Conservation (phyloP, 2,329 filamentous ascomycete species). For the Xylariomycetidae sp. region DNA sequence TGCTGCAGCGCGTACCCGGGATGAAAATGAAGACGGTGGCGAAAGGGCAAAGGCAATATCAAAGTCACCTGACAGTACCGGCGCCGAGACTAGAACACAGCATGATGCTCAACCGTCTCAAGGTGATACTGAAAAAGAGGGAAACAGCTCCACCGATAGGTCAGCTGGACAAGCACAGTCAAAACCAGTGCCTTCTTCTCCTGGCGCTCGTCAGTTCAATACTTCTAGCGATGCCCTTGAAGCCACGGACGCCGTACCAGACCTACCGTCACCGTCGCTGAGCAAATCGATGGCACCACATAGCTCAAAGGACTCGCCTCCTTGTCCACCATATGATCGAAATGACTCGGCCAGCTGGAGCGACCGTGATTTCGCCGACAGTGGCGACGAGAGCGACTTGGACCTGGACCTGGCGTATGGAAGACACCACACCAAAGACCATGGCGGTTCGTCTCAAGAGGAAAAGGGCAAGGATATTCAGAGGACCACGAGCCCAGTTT, state of each 20-base stretch:
- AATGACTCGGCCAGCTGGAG: slow-evolving; percentile 60
- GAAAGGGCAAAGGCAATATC: slow-evolving; percentile 64
- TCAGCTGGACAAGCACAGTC: too few relatives aligned
- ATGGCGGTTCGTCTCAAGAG: slow-evolving; percentile 7
- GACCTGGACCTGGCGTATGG: slow-evolving; percentile 23
- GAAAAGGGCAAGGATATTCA: slow-evolving; percentile 11
- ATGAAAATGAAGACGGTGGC: slow-evolving; percentile 59
- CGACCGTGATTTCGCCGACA: slow-evolving; percentile 60
- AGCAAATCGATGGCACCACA: slow-evolving; percentile 15
- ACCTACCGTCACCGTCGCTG: slow-evolving; percentile 32
- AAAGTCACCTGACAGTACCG: slow-evolving; percentile 55
- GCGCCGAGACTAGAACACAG: slow-evolving; percentile 55
- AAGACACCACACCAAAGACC: slow-evolving; percentile 5
- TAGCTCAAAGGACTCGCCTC: slow-evolving; percentile 18
- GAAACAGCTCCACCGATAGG: too few relatives aligned
- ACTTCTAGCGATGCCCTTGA: slow-evolving; percentile 28
- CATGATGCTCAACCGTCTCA: slow-evolving; percentile 24
- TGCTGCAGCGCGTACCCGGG: slow-evolving; percentile 57
- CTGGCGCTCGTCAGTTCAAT: not conserved
- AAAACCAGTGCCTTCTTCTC: slow-evolving; percentile 1
- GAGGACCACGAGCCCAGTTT: slow-evolving; percentile 20
- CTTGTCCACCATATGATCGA: slow-evolving; percentile 25
- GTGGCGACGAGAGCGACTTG: slow-evolving; percentile 40
- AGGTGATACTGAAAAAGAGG: slow-evolving; percentile 1
- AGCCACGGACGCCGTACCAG: slow-evolving; percentile 41